These are phyloP conservation scores for Rickenella mellea DNA, from an alignment of 768 basidiomycete genomes.

Conservation along the genomic window DNA sequence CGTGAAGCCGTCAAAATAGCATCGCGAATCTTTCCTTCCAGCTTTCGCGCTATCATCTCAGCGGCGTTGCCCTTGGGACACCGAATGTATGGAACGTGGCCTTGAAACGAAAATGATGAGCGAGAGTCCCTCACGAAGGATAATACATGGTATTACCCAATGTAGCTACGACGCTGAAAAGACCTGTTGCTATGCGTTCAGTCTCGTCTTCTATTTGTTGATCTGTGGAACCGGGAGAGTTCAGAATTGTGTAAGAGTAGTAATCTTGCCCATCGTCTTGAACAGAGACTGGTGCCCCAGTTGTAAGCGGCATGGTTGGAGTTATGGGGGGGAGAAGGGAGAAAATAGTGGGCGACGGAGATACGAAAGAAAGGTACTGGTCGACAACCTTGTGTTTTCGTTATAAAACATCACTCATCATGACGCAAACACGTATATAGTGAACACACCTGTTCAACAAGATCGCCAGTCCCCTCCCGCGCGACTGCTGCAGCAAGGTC, in stretches of 20 bases:
- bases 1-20: slow-evolving; percentile 64
- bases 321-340: slow-evolving; percentile 66
- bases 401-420: neutral
- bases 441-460: slow-evolving; percentile 58
- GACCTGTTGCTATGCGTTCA: slow-evolving; percentile 80
- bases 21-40: slow-evolving; percentile 88
- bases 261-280: too few species aligned
- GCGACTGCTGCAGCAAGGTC: slow-evolving; percentile 89
- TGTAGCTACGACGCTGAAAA: slow-evolving; percentile 88
- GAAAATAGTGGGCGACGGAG: slow-evolving; percentile 88
- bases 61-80: slow-evolving; percentile 94
- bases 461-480: slow-evolving; percentile 71
- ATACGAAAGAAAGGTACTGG: slow-evolving; percentile 94
- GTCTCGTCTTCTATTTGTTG: slow-evolving; percentile 89
- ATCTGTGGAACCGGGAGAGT: slow-evolving; percentile 85
- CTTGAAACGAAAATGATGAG: slow-evolving; percentile 26
- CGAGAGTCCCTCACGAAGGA: slow-evolving; percentile 1
- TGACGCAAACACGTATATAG: neutral
- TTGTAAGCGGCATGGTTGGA: slow-evolving; percentile 22
- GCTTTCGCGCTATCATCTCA: slow-evolving; percentile 97
- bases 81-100: slow-evolving; percentile 89
- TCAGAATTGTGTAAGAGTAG: slow-evolving; percentile 79
- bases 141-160: slow-evolving; percentile 44
- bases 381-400: slow-evolving; percentile 64
- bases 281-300: too few species aligned